A percentile compares a stretch with the other conserved stretches of the same genome.
Conservation (phyloP, 148 eudicot species). For the Diospyros kaki region DNA sequence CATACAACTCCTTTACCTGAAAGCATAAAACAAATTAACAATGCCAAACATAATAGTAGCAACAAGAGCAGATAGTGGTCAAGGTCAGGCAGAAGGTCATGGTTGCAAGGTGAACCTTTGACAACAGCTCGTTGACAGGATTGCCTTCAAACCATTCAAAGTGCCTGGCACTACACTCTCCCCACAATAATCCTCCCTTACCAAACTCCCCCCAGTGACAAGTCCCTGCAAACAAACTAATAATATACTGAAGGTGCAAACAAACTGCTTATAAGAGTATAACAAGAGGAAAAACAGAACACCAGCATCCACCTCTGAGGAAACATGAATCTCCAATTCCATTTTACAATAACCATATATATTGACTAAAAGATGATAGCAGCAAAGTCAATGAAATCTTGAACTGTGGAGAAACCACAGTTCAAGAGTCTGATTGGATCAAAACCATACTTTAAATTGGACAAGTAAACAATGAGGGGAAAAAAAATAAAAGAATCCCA, state of each 20-base stretch:
- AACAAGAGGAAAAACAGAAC: not conserved
- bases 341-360: too few species aligned
- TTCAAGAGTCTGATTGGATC: too few species aligned
- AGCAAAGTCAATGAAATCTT: too few species aligned
- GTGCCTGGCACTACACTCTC: constrained; percentile 82
- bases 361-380: too few species aligned
- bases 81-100: constrained; percentile 9
- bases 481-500: too few species aligned
- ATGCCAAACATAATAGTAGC: not conserved
- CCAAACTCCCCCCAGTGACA: constrained; percentile 98
- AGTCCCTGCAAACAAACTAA: constrained; percentile 58
- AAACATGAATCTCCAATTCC: too few species aligned
- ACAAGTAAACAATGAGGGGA: too few species aligned
- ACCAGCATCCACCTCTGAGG: not conserved
- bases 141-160: constrained; percentile 94
- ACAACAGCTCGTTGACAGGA: constrained; percentile 57
- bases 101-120: constrained; percentile 50
- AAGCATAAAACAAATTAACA: constrained; percentile 8
- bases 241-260: constrained; percentile 8
- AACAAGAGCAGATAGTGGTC: not conserved
- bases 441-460: too few species aligned
- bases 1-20: constrained; percentile 94
- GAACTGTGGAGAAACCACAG: too few species aligned
- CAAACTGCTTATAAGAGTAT: not conserved
- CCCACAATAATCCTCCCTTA: constrained; percentile 95